Conservation (phyloP, 208 protist genomes). For the Leishmania amazonensis region DNA sequence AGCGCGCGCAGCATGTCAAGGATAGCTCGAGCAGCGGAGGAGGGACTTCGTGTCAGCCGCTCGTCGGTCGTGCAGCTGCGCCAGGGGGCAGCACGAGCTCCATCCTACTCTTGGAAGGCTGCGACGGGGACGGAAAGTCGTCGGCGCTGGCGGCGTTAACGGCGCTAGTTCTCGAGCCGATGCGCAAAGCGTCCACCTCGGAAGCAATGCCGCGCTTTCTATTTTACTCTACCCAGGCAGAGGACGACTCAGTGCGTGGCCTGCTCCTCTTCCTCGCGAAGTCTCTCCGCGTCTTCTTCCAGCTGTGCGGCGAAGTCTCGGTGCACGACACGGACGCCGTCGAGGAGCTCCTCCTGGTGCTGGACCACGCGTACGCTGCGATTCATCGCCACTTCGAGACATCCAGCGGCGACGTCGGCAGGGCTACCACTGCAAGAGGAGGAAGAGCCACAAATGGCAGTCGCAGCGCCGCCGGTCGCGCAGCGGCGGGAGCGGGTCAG, state of each 20-base stretch:
- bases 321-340: constrained; percentile 56
- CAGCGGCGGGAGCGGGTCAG: not conserved
- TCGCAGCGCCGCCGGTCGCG: not conserved
- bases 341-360: constrained; percentile 46
- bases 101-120: constrained; percentile 66
- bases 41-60: not conserved
- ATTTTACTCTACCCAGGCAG: constrained; percentile 70
- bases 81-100: constrained; percentile 11
- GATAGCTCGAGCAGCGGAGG: not conserved
- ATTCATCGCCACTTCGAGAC: constrained; percentile 35
- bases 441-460: not conserved
- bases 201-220: constrained; percentile 30
- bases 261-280: constrained; percentile 62
- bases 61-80: not conserved
- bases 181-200: not conserved
- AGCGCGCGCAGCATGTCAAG: not conserved
- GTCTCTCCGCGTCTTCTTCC: constrained; percentile 40
- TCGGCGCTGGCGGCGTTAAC: constrained; percentile 56
- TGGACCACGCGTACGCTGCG: constrained; percentile 56
- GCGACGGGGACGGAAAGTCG: constrained; percentile 80
- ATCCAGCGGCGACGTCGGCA: not conserved
- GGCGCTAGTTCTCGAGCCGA: constrained; percentile 35
- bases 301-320: constrained; percentile 52
- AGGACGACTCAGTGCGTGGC: constrained; percentile 52
- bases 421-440: not conserved